phyloP scores from a whole-genome alignment of 805 yeast species.

The Suhomyces sp. region DNA sequence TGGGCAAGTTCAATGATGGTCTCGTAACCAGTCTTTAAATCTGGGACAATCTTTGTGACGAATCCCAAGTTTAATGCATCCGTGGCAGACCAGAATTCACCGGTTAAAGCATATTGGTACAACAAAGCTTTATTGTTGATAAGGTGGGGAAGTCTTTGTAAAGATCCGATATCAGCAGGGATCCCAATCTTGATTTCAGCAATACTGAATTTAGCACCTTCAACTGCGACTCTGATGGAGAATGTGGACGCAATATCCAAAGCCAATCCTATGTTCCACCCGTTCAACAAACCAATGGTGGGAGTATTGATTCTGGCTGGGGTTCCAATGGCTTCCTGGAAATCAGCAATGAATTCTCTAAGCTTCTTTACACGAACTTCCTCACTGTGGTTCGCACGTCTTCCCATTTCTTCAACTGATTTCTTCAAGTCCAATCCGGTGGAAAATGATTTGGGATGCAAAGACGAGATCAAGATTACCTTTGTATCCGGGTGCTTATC shows the following conservation, averaged over 20 bases:
- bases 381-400: constrained; percentile 7
- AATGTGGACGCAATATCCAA: constrained; percentile 62
- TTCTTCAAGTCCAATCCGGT: constrained; percentile 64
- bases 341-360: constrained; percentile 46
- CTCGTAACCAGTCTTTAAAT: constrained; percentile 49
- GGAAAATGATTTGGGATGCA: constrained; percentile 55
- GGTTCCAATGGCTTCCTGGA: constrained; percentile 56
- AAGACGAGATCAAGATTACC: constrained; percentile 54
- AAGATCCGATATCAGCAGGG: constrained; percentile 76
- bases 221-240: constrained; percentile 55
- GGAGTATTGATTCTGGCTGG: constrained; percentile 54
- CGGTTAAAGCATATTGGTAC: constrained; percentile 62
- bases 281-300: constrained; percentile 67
- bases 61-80: constrained; percentile 60
- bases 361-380: constrained; percentile 24
- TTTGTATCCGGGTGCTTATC: constrained; percentile 46
- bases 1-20: constrained; percentile 51
- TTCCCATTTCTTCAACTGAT: constrained; percentile 15
- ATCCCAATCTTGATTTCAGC: constrained; percentile 73
- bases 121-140: constrained; percentile 57
- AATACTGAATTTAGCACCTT: constrained; percentile 54
- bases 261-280: constrained; percentile 64
- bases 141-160: constrained; percentile 61
- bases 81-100: constrained; percentile 50
- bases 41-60: constrained; percentile 45